Percentiles rank a stretch among this genome's conserved stretches.
Evolutionary conservation across 331 rosid species (phyloP).

Genomic region (Ulmus americana): DNA sequence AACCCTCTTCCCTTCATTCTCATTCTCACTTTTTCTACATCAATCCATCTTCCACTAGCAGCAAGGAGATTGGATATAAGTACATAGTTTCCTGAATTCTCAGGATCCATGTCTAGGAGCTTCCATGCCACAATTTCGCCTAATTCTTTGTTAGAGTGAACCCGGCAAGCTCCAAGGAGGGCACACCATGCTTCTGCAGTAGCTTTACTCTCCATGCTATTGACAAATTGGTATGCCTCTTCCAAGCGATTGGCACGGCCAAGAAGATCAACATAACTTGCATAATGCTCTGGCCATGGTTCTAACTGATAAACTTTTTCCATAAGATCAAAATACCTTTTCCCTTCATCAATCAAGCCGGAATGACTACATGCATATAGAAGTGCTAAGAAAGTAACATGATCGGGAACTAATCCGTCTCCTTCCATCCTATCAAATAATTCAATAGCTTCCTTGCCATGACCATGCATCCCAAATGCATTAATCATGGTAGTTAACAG

Average conservation of each 20-base stretch:
- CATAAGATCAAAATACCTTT: slow-evolving; percentile 45
- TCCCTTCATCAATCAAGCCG: slow-evolving; percentile 64
- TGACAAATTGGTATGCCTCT: slow-evolving; percentile 62
- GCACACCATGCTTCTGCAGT: slow-evolving; percentile 80
- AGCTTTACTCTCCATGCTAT: slow-evolving; percentile 44
- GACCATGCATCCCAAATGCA: slow-evolving; percentile 77
- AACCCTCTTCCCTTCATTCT: slow-evolving; percentile 61
- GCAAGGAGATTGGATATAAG: slow-evolving; percentile 63
- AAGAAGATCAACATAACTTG: slow-evolving; percentile 68
- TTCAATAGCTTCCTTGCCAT: slow-evolving; percentile 51
- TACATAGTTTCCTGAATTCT: slow-evolving; percentile 67
- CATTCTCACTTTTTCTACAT: slow-evolving; percentile 58
- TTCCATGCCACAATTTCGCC: slow-evolving; percentile 58
- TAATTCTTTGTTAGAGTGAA: slow-evolving; percentile 60
- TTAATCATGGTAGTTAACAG: slow-evolving; percentile 73
- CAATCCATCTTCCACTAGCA: slow-evolving; percentile 60
- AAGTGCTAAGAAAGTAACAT: slow-evolving; percentile 61
- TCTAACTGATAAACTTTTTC: slow-evolving; percentile 44
- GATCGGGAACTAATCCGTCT: slow-evolving; percentile 55
- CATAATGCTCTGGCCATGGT: slow-evolving; percentile 81
- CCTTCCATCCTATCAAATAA: slow-evolving; percentile 46
- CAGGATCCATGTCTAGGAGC: slow-evolving; percentile 48
- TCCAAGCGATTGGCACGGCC: slow-evolving; percentile 64
- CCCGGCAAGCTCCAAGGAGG: slow-evolving; percentile 66
- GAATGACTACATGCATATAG: slow-evolving; percentile 83